Base-by-base conservation (phyloP, 176 grass and related monocot species). In the Dactylis glomerata region DNA sequence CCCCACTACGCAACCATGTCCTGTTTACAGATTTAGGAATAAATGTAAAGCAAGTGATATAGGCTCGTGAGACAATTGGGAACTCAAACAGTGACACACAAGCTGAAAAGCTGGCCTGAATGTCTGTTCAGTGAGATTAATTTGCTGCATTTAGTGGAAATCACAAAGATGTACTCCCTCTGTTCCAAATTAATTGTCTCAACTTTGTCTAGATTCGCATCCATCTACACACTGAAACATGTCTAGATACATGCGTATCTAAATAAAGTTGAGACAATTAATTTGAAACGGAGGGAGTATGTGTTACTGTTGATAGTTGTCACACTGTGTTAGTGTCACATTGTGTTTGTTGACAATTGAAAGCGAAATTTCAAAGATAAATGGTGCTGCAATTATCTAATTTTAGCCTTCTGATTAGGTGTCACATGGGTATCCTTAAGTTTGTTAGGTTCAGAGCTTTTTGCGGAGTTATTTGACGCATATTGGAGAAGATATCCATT, bases 1-100 rank as follows among this genome's bases (percentile, higher is more conserved):
- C 9, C 6, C 11, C 33, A 11, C 8, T 52, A 47, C 68, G 8
- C 42, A 46, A 46, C 37, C 47, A 51, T 78, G 36, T 55, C 46
- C 5, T 83, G 22, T 22, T 76, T 47, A 38, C 47, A 85, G 12
- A 6, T 84, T 66, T 66, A 55, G 16, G 7, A 78, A 55, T 79
- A 67, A 26, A 64, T 82, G 15, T 49, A 76, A 73, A 83, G 72
- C 57, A 73, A 74, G 56, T 74, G 74, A 75, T 30, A 20, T 16
- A 82, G 19, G 54, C 5, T 52, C 45, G 7, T n/a, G 23, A 13
- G 65, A 36, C 68, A n/a, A 17, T 77, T 49, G 68, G 71, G 65
- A 31, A 22, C 34, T 20, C 16, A 67, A 83, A 86, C 26, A 86
- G 55, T 82, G 32, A 7, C 45, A 86, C 27, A 23, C 73, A 58